Evolutionary conservation across 2,329 filamentous ascomycete genomes (phyloP).

Genomic region (Ophiostoma tasmaniense): DNA sequence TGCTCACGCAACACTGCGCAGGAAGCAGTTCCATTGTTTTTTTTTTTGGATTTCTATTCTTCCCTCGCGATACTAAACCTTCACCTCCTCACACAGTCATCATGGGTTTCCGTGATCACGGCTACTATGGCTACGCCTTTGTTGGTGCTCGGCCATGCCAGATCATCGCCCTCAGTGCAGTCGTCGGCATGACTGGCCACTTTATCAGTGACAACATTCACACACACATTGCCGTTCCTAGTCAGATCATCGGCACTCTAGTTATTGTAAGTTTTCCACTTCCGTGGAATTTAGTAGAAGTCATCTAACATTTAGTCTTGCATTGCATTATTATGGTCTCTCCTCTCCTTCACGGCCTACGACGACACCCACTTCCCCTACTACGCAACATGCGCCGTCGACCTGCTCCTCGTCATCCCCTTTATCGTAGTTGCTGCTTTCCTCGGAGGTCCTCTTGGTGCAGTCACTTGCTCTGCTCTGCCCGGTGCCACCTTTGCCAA

Average conservation of each 20-base stretch:
- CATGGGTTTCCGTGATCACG: slow-evolving; percentile 25
- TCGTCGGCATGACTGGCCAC: slow-evolving; percentile 73
- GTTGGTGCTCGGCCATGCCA: slow-evolving; percentile 64
- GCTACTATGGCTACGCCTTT: slow-evolving; percentile 59
- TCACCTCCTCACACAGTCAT: slow-evolving; percentile 11
- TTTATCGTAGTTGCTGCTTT: slow-evolving; percentile 69
- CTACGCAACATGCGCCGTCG: slow-evolving; percentile 57
- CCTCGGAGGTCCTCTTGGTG: slow-evolving; percentile 71
- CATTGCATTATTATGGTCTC: slow-evolving; percentile 70
- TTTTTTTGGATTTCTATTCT: neutral
- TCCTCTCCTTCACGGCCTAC: slow-evolving; percentile 40
- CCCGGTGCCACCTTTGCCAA: slow-evolving; percentile 33
- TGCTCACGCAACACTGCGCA: slow-evolving; percentile 5
- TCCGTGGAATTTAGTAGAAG: neutral
- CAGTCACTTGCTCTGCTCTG: slow-evolving; percentile 59
- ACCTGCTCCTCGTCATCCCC: slow-evolving; percentile 63
- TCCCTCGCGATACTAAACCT: neutral
- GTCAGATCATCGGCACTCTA: slow-evolving; percentile 68
- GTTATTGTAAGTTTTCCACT: slow-evolving; percentile 51
- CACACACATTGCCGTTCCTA: slow-evolving; percentile 56
- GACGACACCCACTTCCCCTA: slow-evolving; percentile 65
- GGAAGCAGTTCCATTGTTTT: neutral
- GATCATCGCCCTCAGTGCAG: slow-evolving; percentile 60
- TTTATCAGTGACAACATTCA: slow-evolving; percentile 71
- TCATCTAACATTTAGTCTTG: slow-evolving; percentile 50